phyloP scores from a whole-genome alignment of 208 protist genomes.

The Tritrichomonas foetus region DNA sequence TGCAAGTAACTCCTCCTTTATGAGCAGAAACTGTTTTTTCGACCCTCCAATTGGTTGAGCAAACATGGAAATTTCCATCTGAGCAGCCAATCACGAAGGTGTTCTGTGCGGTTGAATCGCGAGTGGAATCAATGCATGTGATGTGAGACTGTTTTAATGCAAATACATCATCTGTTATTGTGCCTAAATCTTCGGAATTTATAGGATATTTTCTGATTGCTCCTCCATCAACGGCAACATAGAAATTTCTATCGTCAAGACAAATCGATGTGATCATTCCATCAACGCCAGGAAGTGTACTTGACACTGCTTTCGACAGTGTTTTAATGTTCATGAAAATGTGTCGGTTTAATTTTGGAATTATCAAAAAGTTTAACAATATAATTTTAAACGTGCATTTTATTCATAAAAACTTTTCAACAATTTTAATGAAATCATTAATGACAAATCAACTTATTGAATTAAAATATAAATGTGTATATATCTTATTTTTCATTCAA shows the following conservation, averaged over 20 bases:
- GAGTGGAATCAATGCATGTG: slow-evolving; percentile 6
- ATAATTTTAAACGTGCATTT: too few species aligned
- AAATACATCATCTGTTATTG: slow-evolving; percentile 3
- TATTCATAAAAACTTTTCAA: too few species aligned
- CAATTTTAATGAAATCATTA: too few species aligned
- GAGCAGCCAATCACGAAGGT: slow-evolving; percentile 12
- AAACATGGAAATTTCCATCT: background rate
- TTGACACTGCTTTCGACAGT: slow-evolving; percentile 12
- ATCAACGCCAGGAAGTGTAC: background rate
- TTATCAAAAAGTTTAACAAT: too few species aligned
- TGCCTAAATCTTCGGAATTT: background rate
- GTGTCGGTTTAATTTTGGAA: too few species aligned
- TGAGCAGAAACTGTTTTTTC: slow-evolving; percentile 36
- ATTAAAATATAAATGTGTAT: too few species aligned
- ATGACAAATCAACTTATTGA: too few species aligned
- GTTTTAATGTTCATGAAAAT: slow-evolving; percentile 29
- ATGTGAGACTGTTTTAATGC: background rate
- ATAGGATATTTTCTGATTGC: slow-evolving; percentile 26
- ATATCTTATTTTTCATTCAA: too few species aligned
- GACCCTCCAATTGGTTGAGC: background rate
- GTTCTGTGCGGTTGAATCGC: background rate
- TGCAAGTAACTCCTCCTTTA: slow-evolving; percentile 43
- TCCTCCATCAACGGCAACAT: background rate
- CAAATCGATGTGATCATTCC: background rate
- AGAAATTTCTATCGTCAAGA: background rate